These are phyloP conservation scores for Trichothecium roseum DNA, from an alignment of 2,329 filamentous ascomycete genomes.

Conservation along the genomic window DNA sequence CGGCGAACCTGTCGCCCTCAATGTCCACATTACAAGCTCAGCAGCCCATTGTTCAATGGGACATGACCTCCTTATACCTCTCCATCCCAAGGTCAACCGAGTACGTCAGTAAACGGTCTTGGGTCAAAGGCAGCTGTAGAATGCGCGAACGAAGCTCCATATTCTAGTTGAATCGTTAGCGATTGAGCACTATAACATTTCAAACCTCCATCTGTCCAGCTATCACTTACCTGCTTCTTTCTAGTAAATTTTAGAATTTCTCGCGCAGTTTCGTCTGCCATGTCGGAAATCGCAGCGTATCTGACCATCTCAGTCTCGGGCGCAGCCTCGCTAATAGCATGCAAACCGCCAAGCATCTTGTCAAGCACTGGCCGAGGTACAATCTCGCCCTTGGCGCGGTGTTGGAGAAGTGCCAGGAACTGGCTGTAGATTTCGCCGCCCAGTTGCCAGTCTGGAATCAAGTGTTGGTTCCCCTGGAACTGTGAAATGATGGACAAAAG, in stretches of 20 bases:
- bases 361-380: conserved; percentile 39
- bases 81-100: conserved; percentile 58
- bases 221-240: conserved; percentile 42
- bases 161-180: conserved; percentile 13
- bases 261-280: conserved; percentile 63
- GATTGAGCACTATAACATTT: too few species aligned
- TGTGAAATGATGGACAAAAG: conserved; percentile 60
- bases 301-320: conserved; percentile 39
- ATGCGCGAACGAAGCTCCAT: conserved; percentile 30
- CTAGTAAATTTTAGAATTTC: conserved; percentile 46
- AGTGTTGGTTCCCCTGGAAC: conserved; percentile 53
- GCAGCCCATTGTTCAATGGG: conserved; percentile 16
- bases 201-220: not conserved
- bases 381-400: conserved; percentile 27
- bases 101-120: conserved; percentile 62
- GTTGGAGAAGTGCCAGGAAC: conserved; percentile 43
- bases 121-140: conserved; percentile 55
- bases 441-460: conserved; percentile 62
- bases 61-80: conserved; percentile 58
- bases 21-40: not conserved
- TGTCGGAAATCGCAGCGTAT: conserved; percentile 67
- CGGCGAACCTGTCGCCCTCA: not conserved
- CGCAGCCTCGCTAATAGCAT: conserved; percentile 38
- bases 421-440: conserved; percentile 71
- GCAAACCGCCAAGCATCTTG: conserved; percentile 44